These are phyloP conservation scores for Pseudozyma pruni DNA, from an alignment of 1,284 basidiomycete species.

Conservation along the genomic window DNA sequence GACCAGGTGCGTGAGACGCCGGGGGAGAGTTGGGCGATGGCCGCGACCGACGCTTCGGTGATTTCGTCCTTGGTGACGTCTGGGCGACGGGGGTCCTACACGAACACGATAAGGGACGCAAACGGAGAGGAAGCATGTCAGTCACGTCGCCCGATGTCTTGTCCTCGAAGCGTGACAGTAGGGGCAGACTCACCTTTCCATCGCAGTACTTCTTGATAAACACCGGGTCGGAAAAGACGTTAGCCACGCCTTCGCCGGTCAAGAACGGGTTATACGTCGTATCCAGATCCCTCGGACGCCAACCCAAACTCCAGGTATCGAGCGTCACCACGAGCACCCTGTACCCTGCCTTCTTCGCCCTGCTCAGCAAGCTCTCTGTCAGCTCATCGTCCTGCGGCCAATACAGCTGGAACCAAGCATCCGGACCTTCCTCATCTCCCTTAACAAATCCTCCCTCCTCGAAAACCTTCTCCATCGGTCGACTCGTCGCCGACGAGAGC, in stretches of 20 bases:
- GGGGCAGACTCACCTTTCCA: constrained; percentile 31
- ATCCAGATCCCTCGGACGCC: constrained; percentile 54
- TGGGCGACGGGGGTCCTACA: constrained; percentile 42
- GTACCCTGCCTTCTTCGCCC: constrained; percentile 77
- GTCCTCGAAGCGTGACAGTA: too few species aligned
- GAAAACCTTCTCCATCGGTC: constrained; percentile 50
- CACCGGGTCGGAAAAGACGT: constrained; percentile 60
- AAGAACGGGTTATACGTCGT: constrained; percentile 75
- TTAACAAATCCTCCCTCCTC: constrained; percentile 31
- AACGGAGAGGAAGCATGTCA: neutral
- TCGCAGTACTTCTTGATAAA: constrained; percentile 60
- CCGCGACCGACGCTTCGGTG: constrained; percentile 41
- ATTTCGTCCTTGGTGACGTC: constrained; percentile 55
- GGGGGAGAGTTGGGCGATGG: constrained; percentile 55
- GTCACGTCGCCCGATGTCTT: too few species aligned
- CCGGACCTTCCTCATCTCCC: constrained; percentile 26
- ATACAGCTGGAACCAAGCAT: constrained; percentile 64
- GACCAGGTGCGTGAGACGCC: constrained; percentile 59
- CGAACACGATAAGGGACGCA: neutral
- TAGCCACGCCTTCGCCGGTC: constrained; percentile 70
- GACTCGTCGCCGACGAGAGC: constrained; percentile 52
- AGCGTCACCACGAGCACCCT: constrained; percentile 73
- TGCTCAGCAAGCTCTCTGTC: constrained; percentile 75
- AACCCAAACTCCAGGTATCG: constrained; percentile 59
- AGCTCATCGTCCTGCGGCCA: constrained; percentile 75